A percentile compares a stretch with the other conserved stretches of the same genome.
Conservation (phyloP, 192 early-diverging fungal species). For the Podila clonocystis region DNA sequence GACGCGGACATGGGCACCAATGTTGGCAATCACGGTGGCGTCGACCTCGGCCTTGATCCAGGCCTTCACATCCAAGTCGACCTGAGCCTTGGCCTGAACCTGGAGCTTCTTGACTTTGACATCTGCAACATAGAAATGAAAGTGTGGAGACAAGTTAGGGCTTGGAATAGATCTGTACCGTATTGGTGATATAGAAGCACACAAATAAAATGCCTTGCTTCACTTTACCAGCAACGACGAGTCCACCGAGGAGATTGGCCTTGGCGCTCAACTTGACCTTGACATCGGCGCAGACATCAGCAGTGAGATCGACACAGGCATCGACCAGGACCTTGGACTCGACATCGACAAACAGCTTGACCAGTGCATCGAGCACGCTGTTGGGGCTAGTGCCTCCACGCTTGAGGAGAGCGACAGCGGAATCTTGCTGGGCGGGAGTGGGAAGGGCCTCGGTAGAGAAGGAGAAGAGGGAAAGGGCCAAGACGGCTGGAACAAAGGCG, state of each 20-base stretch:
- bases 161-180: too few relatives aligned
- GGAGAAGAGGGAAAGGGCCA: constrained; percentile 36
- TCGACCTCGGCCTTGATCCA: constrained; percentile 8
- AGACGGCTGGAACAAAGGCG: constrained; percentile 28
- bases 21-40: constrained; percentile 24
- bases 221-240: neutral
- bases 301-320: constrained; percentile 18
- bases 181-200: too few relatives aligned
- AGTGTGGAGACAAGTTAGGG: too few relatives aligned
- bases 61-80: constrained; percentile 25
- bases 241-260: constrained; percentile 8
- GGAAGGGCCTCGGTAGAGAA: constrained; percentile 37
- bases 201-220: too few relatives aligned
- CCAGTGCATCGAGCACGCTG: constrained; percentile 11
- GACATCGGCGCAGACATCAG: constrained; percentile 29
- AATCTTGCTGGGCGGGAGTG: constrained; percentile 1
- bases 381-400: constrained; percentile 6
- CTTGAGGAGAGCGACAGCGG: constrained; percentile 27
- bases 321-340: constrained; percentile 13
- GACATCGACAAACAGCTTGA: constrained; percentile 21
- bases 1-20: constrained; percentile 27
- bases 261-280: constrained; percentile 23
- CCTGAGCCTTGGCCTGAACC: constrained; percentile 18
- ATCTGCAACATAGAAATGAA: neutral
- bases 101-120: constrained; percentile 16